Evolutionary conservation across 2,329 filamentous ascomycete genomes (phyloP), one percentile per base, ranked within the genome.

Genomic region (Aspergillus eucalypticola): DNA sequence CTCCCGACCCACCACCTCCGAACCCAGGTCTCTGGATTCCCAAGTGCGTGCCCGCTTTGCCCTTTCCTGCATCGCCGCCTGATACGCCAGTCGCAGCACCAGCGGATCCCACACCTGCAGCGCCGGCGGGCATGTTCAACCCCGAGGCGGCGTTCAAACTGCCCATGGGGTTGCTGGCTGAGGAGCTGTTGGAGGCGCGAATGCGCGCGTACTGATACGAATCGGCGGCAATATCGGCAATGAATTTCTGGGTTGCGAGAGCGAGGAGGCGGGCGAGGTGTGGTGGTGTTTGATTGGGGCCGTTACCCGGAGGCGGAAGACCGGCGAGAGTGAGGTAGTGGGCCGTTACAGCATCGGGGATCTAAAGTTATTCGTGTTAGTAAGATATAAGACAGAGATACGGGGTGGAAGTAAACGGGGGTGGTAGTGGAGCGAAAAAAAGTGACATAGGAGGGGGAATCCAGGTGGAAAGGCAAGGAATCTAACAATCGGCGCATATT

Each of bases 131-230:
- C 80, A 70, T 82, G 7, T 82, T 81, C 48, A 85, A 81, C 10
- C 80, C 83, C 7, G 83, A 83, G 2, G 84, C 83, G 1, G 89
- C 90, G 60, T 90, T 91, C 15, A 96, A 83, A 66, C 90, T 92
- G 61, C 91, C 91, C 87, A 97, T 93, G 0, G 92, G 90, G 77
- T 96, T 97, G 75, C 93, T 96, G 11, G 89, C 88, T 64, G 90
- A 93, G 25, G 85, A 88, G 60, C 89, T 92, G 73, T 95, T 96
- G 21, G 91, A 94, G n/a, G 91, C 91, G 42, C 95, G 89, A 71
- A 99, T 98, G 56, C 94, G 91, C 62, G 90, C 92, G 83, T 97
- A 98, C 78, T 99, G 95, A 77, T 99, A 99, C 2, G 95, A 92
- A 76, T 99, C 95, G 59, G 95, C 93, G 1, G 95, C 95, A 66